Percentiles rank a stretch among this genome's conserved stretches.
phyloP scores from a whole-genome alignment of 345 rosid genomes.

The Schrenkiella parvula region DNA sequence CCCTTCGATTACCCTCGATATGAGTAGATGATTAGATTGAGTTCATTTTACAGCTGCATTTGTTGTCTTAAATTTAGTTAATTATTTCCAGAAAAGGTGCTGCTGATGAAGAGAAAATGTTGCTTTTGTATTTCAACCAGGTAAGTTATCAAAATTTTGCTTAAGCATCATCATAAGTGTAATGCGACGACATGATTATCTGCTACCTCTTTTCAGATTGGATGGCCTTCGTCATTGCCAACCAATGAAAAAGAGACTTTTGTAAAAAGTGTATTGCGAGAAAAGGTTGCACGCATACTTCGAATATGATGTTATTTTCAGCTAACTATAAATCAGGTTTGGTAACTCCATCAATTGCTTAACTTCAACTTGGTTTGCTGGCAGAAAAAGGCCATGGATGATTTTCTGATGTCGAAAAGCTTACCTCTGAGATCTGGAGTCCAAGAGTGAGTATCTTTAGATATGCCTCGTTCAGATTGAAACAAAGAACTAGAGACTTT shows the following conservation, averaged over 20 bases:
- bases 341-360: constrained; percentile 8
- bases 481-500: neutral
- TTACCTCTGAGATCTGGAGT: constrained; percentile 82
- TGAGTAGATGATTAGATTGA: neutral
- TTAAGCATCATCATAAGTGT: neutral
- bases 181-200: neutral
- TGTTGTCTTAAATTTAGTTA: constrained; percentile 2
- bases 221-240: constrained; percentile 94
- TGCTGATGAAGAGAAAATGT: constrained; percentile 89
- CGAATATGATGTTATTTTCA: neutral
- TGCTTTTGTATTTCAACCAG: constrained; percentile 71
- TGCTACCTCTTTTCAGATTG: constrained; percentile 55
- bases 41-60: neutral
- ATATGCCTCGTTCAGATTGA: neutral
- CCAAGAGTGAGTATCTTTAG: constrained; percentile 59
- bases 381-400: constrained; percentile 80
- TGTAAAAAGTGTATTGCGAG: constrained; percentile 59
- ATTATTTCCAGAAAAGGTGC: constrained; percentile 59
- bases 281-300: constrained; percentile 55
- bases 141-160: constrained; percentile 34
- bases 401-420: constrained; percentile 54
- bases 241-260: constrained; percentile 74
- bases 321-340: constrained; percentile 1
- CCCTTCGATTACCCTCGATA: neutral
- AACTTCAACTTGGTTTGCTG: constrained; percentile 30